Evolutionary conservation across 257 asterid species (phyloP).

Genomic region (Gardenia jasminoides): DNA sequence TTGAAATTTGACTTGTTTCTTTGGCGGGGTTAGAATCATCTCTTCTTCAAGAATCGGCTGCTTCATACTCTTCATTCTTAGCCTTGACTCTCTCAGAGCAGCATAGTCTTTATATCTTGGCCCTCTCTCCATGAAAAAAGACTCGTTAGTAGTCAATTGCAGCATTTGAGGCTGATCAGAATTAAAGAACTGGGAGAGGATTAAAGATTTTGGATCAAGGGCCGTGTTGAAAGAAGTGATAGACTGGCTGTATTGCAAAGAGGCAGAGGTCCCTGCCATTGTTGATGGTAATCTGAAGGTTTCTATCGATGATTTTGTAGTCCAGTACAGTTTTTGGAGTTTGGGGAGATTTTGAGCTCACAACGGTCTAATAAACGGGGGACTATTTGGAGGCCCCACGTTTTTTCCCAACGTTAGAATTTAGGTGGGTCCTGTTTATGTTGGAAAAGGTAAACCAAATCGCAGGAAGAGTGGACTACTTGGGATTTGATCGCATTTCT

Average conservation of each 20-base stretch:
- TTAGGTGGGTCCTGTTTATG: constrained; percentile 39
- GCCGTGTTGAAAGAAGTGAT: constrained; percentile 41
- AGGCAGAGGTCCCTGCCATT: constrained; percentile 55
- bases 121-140: constrained; percentile 61
- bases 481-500: neutral
- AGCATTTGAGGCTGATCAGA: constrained; percentile 48
- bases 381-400: constrained; percentile 7
- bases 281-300: constrained; percentile 1
- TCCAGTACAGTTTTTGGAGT: neutral
- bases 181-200: constrained; percentile 62
- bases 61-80: constrained; percentile 35
- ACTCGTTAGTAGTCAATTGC: constrained; percentile 46
- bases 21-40: constrained; percentile 53
- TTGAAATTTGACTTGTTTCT: constrained; percentile 64
- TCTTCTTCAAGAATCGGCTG: constrained; percentile 28
- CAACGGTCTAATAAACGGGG: constrained; percentile 70
- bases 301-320: constrained; percentile 4
- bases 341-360: constrained; percentile 28
- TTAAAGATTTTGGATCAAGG: constrained; percentile 55
- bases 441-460: constrained; percentile 8
- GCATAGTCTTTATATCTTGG: constrained; percentile 78
- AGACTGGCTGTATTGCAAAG: constrained; percentile 34
- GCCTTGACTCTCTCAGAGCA: constrained; percentile 65
- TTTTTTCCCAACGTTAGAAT: constrained; percentile 57
- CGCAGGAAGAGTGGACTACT: neutral